Conservation (phyloP, 345 rosid species). For the Hypericum androsaemum region DNA sequence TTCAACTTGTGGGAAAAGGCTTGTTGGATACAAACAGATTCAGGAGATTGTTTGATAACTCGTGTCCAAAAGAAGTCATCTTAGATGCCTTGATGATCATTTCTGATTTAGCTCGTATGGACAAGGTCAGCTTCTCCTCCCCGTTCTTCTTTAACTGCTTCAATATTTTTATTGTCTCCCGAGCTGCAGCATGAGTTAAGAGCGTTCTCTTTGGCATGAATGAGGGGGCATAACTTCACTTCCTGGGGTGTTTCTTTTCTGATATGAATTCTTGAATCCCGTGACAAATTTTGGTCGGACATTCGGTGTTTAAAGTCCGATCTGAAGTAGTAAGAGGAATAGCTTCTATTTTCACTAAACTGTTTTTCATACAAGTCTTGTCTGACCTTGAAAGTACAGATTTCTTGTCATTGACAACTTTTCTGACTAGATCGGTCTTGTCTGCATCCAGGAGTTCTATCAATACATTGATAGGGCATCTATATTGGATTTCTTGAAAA, state of each 20-base stretch:
- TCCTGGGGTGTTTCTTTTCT: not conserved
- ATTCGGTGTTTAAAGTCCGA: too few relatives aligned
- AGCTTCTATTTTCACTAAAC: too few relatives aligned
- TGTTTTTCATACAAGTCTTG: too few relatives aligned
- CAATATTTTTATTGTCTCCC: too few relatives aligned
- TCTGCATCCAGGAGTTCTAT: slow-evolving; percentile 66
- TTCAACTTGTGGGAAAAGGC: slow-evolving; percentile 77
- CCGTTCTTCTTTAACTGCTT: too few relatives aligned
- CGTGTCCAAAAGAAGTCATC: slow-evolving; percentile 71
- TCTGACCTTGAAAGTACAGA: too few relatives aligned
- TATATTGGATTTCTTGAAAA: slow-evolving; percentile 52
- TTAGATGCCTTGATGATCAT: slow-evolving; percentile 81
- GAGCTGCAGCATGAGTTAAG: too few relatives aligned
- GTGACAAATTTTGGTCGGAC: not conserved
- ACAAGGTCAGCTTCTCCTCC: slow-evolving; percentile 49
- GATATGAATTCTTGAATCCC: not conserved
- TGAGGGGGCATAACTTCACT: too few relatives aligned
- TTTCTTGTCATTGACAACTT: too few relatives aligned
- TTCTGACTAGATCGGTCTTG: slow-evolving; percentile 11
- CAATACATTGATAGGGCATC: slow-evolving; percentile 71
- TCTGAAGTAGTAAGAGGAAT: too few relatives aligned
- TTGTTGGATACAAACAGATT: slow-evolving; percentile 66
- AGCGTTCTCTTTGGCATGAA: too few relatives aligned
- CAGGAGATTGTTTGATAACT: slow-evolving; percentile 54
- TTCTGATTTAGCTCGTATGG: slow-evolving; percentile 92